Base-by-base conservation (phyloP, 306 rosid species). In the Trifolium subterraneum region DNA sequence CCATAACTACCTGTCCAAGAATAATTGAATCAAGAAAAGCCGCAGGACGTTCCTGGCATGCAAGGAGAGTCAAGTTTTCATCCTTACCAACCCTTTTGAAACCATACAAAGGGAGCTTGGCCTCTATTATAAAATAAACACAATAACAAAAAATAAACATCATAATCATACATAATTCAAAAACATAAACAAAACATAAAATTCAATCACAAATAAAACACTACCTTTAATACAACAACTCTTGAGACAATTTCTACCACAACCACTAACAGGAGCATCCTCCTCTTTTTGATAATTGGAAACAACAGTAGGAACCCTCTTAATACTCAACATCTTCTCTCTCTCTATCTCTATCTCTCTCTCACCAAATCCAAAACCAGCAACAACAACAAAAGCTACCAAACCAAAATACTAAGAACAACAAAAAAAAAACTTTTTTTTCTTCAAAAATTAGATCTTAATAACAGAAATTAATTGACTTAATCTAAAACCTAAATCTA, bases 251-350 rank as follows among this genome's bases (percentile, higher is more conserved):
- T 88, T 90, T 20, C 88, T 86, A 11, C 96, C 98, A 48, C 99
- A 92, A 2, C 98, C 97, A 35, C 83, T 86, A 5, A 31, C 76
- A 27, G 52, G 82, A 76, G 81, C 93, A 0, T 66, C 78, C 81
- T 88, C 97, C 5, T 91, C 93, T 18, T 90, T 91, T 78, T 91
- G 97, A 71, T 80, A 87, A 86, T 91, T 87, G 19, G 98, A 91
- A 70, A 94, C 97, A 25, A 92, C 80, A 20, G 99, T 94, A 3
- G 97, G 95, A 80, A 90, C 97, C 75, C 99, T 90, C 92, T 90
- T 94, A 74, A 94, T 92, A 71, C 91, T 92, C 83, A 94, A 87
- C 95, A 88, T 91, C 70, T 71, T 91, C 50, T 75, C 73, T 0
- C 1, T 15, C 2, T 15, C 5, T 0, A 33, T 15, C 2, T 15